phyloP scores from a whole-genome alignment of 768 basidiomycete genomes.

The Myochromella boudieri region DNA sequence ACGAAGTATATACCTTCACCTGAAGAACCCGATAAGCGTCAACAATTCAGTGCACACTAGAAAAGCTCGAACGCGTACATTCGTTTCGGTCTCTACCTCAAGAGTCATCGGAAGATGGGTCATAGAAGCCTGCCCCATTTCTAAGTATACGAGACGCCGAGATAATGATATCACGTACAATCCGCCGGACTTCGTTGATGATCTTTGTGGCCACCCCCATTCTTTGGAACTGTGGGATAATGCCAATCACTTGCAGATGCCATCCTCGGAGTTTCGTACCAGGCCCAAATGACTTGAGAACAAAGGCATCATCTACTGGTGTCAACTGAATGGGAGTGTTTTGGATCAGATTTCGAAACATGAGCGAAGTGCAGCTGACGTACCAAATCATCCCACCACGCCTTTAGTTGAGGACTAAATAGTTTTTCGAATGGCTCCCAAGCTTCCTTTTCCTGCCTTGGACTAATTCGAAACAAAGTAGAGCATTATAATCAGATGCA shows the following conservation, averaged over 20 bases:
- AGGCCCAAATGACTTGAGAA: constrained; percentile 14
- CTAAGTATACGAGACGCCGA: neutral
- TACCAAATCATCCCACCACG: constrained; percentile 13
- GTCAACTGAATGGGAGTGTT: constrained; percentile 2
- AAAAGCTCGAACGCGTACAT: constrained; percentile 6
- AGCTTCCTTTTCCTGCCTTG: constrained; percentile 7
- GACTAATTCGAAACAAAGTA: neutral
- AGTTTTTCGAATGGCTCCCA: constrained; percentile 9
- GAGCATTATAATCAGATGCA: neutral
- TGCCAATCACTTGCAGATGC: constrained; percentile 18
- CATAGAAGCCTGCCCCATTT: neutral
- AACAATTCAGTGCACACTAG: too few species aligned
- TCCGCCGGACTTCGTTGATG: constrained; percentile 11
- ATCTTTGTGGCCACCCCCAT: constrained; percentile 15
- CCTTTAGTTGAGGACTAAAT: constrained; percentile 11
- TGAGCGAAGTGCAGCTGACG: neutral
- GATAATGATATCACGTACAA: neutral
- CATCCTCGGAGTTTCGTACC: constrained; percentile 15
- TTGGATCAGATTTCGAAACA: neutral
- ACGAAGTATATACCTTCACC: constrained; percentile 12
- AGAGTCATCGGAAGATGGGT: constrained; percentile 13
- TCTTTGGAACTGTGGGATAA: constrained; percentile 13
- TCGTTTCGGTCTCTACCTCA: constrained; percentile 10
- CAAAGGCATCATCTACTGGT: constrained; percentile 9
- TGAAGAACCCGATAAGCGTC: neutral